Evolutionary conservation across 768 basidiomycete genomes (phyloP), one percentile per base, ranked within the genome.

Genomic region (Royoungia palumana): DNA sequence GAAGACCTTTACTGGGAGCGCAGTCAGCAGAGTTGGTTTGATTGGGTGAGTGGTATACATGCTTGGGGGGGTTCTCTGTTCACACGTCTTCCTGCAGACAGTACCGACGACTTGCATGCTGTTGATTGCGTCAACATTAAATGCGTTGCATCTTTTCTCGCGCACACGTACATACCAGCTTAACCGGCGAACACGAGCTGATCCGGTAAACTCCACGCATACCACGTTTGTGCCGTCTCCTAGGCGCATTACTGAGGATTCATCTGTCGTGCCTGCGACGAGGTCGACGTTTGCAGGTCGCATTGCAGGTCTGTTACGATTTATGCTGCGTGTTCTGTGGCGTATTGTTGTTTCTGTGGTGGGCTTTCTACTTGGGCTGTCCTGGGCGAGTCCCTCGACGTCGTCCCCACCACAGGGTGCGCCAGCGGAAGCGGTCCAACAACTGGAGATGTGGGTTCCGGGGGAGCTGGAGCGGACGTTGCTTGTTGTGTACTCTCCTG

Each of bases 391-490:
- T 22, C 67, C 66, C 22, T 70, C 72, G 17, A 59, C 56, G 12
- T 64, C 66, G 9, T 66, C 66, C 5, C 64, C 68, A 17, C 58
- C 66, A 0, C 56, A 61, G 35, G 68, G 66, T 34, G 70, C 70
- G 14, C 78, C 71, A 36, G 72, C 69, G 5, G 68, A 76, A 24
- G 74, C 75, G 38, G 78, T 91, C n/a, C 88, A 89, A 61, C 83
- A 88, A 61, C 68, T 93, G 43, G 82, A 87, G 44, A 75, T 87
- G 40, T 93, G 90, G 90, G 72, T 76, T 12, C 89, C 91, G 3
- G 82, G 80, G 17, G 81, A 83, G 54, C 68, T 87, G 35, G 87
- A 91, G 61, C 72, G 80, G 53, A 75, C 74, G 54, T 70, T 93
- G 25, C 84, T 93, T 52, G 75, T 78, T 35, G 66, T 89, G 21